phyloP scores from a whole-genome alignment of 2,329 filamentous ascomycete species.

The Ophiostoma sp. region DNA sequence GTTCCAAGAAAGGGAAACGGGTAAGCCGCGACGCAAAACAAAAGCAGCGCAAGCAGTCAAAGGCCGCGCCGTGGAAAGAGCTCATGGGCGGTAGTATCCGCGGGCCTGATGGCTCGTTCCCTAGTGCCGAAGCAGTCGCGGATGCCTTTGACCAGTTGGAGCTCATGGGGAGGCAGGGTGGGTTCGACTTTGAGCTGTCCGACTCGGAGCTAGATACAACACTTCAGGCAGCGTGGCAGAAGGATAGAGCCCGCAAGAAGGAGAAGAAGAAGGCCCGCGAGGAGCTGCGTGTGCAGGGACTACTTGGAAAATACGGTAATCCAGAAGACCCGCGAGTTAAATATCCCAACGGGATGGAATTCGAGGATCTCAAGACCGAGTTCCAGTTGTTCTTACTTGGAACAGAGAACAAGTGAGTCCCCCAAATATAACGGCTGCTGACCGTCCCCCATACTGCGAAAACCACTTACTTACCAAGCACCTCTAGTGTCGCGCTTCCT shows the following conservation, averaged over 20 bases:
- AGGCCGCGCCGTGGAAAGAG: background rate
- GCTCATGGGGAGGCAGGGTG: slow-evolving; percentile 53
- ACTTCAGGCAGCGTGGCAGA: slow-evolving; percentile 56
- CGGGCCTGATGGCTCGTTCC: slow-evolving; percentile 32
- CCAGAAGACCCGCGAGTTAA: slow-evolving; percentile 60
- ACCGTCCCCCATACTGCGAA: background rate
- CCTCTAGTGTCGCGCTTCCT: slow-evolving; percentile 55
- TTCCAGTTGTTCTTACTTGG: slow-evolving; percentile 65
- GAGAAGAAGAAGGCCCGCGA: slow-evolving; percentile 65
- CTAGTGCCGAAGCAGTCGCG: slow-evolving; percentile 39
- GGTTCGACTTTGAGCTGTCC: slow-evolving; percentile 40
- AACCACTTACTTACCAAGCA: background rate
- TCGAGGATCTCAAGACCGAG: slow-evolving; percentile 66
- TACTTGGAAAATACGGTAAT: slow-evolving; percentile 56
- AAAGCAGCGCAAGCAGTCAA: slow-evolving; percentile 6
- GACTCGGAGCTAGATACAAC: slow-evolving; percentile 62
- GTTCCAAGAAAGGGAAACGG: slow-evolving; percentile 15
- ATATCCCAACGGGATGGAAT: slow-evolving; percentile 65
- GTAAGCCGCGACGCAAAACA: background rate
- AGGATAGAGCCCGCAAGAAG: slow-evolving; percentile 66
- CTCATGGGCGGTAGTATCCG: background rate
- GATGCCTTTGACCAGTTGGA: slow-evolving; percentile 66
- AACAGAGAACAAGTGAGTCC: slow-evolving; percentile 54
- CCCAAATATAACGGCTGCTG: background rate
- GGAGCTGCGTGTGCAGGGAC: slow-evolving; percentile 58